Conservation (phyloP, 2,329 filamentous ascomycete species). For the Penicillium crustosum region DNA sequence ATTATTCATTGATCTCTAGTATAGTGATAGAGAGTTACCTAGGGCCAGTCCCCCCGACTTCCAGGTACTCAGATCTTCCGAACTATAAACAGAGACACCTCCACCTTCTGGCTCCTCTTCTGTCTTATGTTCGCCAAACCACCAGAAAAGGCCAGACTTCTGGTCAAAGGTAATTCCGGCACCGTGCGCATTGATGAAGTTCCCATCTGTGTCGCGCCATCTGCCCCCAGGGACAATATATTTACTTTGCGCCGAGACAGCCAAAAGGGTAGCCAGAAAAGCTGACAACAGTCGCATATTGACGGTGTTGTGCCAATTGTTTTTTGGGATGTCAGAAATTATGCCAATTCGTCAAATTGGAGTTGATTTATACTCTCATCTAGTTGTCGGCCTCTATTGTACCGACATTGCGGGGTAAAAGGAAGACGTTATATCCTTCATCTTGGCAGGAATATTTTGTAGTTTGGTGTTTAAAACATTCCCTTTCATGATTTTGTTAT, state of each 20-base stretch:
- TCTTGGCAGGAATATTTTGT: slow-evolving; percentile 1
- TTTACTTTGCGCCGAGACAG: slow-evolving; percentile 37
- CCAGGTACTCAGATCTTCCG: slow-evolving; percentile 62
- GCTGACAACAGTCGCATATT: not conserved
- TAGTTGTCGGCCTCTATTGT: slow-evolving; percentile 6
- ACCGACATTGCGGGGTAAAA: slow-evolving; percentile 13
- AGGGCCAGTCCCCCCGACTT: slow-evolving; percentile 58
- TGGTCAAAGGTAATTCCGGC: slow-evolving; percentile 57
- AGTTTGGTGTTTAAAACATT: not conserved
- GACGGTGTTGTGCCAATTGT: not conserved
- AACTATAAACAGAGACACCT: slow-evolving; percentile 62
- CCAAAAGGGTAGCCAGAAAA: slow-evolving; percentile 4
- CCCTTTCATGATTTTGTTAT: not conserved
- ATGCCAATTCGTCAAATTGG: too few species aligned
- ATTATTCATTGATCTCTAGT: not conserved
- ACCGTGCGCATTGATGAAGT: slow-evolving; percentile 63
- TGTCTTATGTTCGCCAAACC: slow-evolving; percentile 63
- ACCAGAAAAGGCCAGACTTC: slow-evolving; percentile 57
- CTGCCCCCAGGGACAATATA: slow-evolving; percentile 63
- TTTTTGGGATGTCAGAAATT: not conserved
- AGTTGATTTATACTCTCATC: not conserved
- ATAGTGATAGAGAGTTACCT: slow-evolving; percentile 31
- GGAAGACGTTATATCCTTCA: not conserved
- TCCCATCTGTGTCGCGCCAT: slow-evolving; percentile 61
- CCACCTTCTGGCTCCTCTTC: slow-evolving; percentile 60